A percentile compares a stretch with the other conserved stretches of the same genome.
phyloP scores from a whole-genome alignment of 108 stramenopile genomes.

The Nannochloropsis granulata region DNA sequence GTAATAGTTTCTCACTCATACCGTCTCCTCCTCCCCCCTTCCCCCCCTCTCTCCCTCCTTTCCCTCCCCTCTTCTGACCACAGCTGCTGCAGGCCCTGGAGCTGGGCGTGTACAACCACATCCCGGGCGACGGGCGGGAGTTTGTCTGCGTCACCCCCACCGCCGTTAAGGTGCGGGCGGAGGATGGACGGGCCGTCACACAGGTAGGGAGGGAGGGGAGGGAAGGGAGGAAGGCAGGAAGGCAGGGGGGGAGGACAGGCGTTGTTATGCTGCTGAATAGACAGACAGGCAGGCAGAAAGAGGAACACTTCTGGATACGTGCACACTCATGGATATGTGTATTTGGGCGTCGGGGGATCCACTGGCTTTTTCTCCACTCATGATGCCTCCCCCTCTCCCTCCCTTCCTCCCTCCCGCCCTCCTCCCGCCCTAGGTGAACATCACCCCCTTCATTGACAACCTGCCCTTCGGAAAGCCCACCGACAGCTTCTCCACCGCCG shows the following conservation, averaged over 20 bases:
- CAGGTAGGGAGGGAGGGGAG: not conserved
- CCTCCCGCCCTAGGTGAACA: constrained; percentile 46
- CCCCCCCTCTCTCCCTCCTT: not conserved
- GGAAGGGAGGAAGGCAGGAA: not conserved
- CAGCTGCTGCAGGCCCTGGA: constrained; percentile 56
- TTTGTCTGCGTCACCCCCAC: constrained; percentile 55
- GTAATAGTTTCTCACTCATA: not conserved
- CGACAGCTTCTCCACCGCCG: constrained; percentile 53
- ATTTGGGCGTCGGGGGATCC: no score
- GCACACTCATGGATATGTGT: no score
- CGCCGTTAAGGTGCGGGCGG: constrained; percentile 77
- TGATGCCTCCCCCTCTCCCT: not conserved
- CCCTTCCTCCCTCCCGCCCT: not conserved
- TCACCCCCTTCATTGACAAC: constrained; percentile 81
- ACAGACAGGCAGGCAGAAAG: no score
- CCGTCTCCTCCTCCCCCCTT: not conserved
- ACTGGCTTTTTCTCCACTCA: no score
- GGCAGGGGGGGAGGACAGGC: not conserved
- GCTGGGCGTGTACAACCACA: constrained; percentile 76
- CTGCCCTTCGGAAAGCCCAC: constrained; percentile 73
- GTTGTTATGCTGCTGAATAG: no score
- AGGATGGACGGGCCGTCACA: constrained; percentile 76
- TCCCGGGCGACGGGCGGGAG: constrained; percentile 89
- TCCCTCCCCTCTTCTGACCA: not conserved
- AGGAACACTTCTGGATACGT: no score